Percentiles rank a stretch among this genome's conserved stretches.
Evolutionary conservation across 306 rosid genomes (phyloP).

Genomic region (Senna tora): DNA sequence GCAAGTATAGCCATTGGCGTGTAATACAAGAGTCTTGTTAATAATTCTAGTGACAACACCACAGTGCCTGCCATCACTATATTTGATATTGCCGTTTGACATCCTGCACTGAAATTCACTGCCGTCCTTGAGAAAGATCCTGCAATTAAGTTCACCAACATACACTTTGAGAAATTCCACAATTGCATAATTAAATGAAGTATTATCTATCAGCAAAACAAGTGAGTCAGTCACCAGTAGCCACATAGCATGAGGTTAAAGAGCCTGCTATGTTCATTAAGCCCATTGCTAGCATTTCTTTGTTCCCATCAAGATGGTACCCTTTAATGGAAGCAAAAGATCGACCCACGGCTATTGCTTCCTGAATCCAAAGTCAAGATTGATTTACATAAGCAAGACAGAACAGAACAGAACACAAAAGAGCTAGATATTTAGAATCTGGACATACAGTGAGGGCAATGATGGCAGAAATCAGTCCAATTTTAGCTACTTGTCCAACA

Average conservation of each 20-base stretch:
- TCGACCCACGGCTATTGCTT: conserved; percentile 91
- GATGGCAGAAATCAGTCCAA: conserved; percentile 71
- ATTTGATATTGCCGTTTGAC: conserved; percentile 68
- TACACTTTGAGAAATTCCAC: too few species aligned
- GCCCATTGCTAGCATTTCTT: conserved; percentile 93
- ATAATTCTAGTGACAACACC: conserved; percentile 57
- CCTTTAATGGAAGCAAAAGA: conserved; percentile 86
- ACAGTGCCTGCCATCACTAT: conserved; percentile 82
- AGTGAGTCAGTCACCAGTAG: conserved; percentile 67
- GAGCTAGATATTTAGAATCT: neutral
- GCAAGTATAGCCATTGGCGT: conserved; percentile 90
- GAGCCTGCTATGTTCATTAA: conserved; percentile 89
- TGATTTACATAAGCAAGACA: conserved; percentile 12
- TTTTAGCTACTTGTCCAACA: conserved; percentile 74
- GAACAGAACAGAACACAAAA: neutral
- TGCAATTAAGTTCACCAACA: too few species aligned
- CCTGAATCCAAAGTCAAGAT: conserved; percentile 38
- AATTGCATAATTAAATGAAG: too few species aligned
- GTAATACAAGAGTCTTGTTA: conserved; percentile 74
- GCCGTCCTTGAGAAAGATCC: conserved; percentile 92
- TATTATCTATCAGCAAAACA: too few species aligned
- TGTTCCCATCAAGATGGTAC: conserved; percentile 89
- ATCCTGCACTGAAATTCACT: conserved; percentile 84
- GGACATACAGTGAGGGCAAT: conserved; percentile 80
- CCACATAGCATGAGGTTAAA: conserved; percentile 81